phyloP scores from a whole-genome alignment of 164 flowering plant species.

The Taxillus chinensis region DNA sequence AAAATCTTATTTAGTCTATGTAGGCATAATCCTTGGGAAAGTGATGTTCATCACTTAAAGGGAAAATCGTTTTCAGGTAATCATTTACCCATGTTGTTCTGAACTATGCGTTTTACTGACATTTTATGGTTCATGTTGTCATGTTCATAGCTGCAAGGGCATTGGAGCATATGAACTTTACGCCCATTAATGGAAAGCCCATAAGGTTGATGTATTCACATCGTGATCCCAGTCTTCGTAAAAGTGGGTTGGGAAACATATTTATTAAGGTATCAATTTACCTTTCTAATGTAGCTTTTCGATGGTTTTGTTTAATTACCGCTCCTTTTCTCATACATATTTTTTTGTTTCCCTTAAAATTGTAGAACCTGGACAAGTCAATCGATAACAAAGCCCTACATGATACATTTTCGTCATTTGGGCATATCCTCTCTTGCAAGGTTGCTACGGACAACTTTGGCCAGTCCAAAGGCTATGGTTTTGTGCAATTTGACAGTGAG shows the following conservation, averaged over 20 bases:
- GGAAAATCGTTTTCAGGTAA: too few species aligned
- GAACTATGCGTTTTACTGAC: too few species aligned
- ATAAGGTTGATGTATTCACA: conserved; percentile 35
- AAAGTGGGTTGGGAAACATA: conserved; percentile 41
- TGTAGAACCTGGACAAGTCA: conserved; percentile 32
- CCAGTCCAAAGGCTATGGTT: conserved; percentile 41
- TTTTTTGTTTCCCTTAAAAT: background rate
- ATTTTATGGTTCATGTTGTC: background rate
- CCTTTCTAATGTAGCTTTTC: background rate
- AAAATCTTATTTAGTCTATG: too few species aligned
- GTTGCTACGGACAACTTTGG: conserved; percentile 37
- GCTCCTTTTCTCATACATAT: conserved; percentile 1
- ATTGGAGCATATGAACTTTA: conserved; percentile 32
- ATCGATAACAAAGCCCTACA: conserved; percentile 35
- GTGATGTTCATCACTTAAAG: too few species aligned
- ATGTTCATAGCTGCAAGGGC: conserved; percentile 30
- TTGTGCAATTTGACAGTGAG: conserved; percentile 44
- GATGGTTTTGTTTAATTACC: background rate
- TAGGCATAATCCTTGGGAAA: too few species aligned
- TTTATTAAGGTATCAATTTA: conserved; percentile 36
- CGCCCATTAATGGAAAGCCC: conserved; percentile 29
- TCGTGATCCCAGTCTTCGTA: conserved; percentile 31
- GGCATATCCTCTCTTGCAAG: conserved; percentile 38
- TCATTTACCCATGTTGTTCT: too few species aligned
- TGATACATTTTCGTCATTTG: conserved; percentile 38